Evolutionary conservation across 2,329 filamentous ascomycete species (phyloP), one percentile per base, ranked within the genome.

Genomic region (Phyllosticta ampelicida): DNA sequence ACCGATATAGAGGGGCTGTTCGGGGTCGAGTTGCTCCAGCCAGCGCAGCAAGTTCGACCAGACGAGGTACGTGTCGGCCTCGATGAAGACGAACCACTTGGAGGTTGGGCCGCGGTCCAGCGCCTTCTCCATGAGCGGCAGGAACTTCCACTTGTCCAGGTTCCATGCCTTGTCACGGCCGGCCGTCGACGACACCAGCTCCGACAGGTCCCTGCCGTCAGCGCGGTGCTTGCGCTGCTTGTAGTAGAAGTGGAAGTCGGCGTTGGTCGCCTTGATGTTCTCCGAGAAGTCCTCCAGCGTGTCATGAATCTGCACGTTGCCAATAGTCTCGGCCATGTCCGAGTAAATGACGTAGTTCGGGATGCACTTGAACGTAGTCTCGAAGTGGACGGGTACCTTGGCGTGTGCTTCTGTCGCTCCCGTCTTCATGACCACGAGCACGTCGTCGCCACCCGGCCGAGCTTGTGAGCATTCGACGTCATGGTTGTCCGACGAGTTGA

Each of bases 71-170:
- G 70, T 71, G 60, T 73, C 71, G 3, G 68, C 64, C 60, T 73
- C 71, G 44, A 72, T 67, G 62, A 73, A 71, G 58, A 73, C 66
- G 55, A 62, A 73, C 70, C 70, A 73, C 60, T 71, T 71, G 9
- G 68, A 68, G 50, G 66, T 62, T 2, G 70, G 69, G 61, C 68
- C 68, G 53, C 69, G 56, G 18, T 66, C 60, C 49, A 74, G 70
- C 1, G 78, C 75, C 61, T 77, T 73, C 61, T 79, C 76, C 6
- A 79, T 75, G 71, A 81, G 76, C 5, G 80, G 80, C 23, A 82
- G 70, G 63, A 81, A 81, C 66, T 82, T 82, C 78, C 78, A 82
- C 64, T 82, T 82, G 63, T 82, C 80, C 30, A 82, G 69, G 58
- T 73, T 76, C 79, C 79, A 82, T 10, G 51, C 55, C 23, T 53